Percentiles rank a stretch among this genome's conserved stretches.
These are phyloP conservation scores for Calonectria multiphialidica DNA, from an alignment of 2,329 filamentous ascomycete genomes.

Conservation along the genomic window DNA sequence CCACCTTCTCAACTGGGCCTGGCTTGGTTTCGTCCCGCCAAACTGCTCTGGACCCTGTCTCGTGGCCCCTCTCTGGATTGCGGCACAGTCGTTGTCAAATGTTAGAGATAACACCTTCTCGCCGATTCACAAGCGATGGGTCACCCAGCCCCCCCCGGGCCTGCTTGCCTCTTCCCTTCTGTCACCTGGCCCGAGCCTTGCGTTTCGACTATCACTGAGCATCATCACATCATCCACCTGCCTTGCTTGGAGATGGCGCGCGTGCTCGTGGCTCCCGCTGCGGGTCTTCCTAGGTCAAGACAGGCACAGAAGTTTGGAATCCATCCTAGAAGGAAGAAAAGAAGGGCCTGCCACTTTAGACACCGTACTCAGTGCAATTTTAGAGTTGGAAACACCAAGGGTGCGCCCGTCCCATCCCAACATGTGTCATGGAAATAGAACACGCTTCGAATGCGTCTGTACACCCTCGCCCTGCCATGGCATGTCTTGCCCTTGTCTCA, in stretches of 20 bases:
- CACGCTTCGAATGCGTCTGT: background rate
- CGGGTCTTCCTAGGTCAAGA: background rate
- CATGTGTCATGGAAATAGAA: slow-evolving; percentile 7
- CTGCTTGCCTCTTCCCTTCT: background rate
- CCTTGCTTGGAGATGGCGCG: slow-evolving; percentile 8
- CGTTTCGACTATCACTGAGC: background rate
- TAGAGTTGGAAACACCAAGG: slow-evolving; percentile 9
- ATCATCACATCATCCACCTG: slow-evolving; percentile 4
- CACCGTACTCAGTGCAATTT: background rate
- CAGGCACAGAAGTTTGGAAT: slow-evolving; percentile 3
- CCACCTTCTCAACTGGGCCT: slow-evolving; percentile 10
- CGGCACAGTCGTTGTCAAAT: slow-evolving; percentile 11
- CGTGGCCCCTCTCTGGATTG: slow-evolving; percentile 1
- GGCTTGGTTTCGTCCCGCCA: slow-evolving; percentile 2
- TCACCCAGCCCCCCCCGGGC: background rate
- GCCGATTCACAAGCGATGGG: background rate
- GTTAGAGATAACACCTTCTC: background rate
- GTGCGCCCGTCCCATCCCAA: slow-evolving; percentile 2
- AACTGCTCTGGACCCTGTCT: background rate
- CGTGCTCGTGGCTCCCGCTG: slow-evolving; percentile 6
- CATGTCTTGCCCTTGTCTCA: background rate
- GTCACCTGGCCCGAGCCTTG: background rate
- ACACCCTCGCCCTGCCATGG: background rate
- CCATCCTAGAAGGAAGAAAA: background rate
- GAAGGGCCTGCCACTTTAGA: background rate